phyloP scores from a whole-genome alignment of 2,329 filamentous ascomycete genomes.

The Pseudonectria buxi region DNA sequence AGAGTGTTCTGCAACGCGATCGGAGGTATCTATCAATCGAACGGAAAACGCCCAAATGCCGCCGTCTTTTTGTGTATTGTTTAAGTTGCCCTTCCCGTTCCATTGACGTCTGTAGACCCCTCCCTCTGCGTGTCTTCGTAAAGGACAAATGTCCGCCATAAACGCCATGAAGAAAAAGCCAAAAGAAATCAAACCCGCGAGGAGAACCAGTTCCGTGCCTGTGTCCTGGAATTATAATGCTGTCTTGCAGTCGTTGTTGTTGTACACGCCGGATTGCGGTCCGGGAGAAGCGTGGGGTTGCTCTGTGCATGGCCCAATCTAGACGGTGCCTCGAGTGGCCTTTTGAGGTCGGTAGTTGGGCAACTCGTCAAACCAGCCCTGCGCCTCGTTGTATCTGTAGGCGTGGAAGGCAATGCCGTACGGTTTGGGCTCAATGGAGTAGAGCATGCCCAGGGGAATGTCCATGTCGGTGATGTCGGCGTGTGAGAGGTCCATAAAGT shows the following conservation, averaged over 20 bases:
- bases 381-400: slow-evolving; percentile 77
- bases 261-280: slow-evolving; percentile 15
- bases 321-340: slow-evolving; percentile 27
- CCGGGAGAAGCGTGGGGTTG: slow-evolving; percentile 1
- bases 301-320: slow-evolving; percentile 4
- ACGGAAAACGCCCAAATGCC: slow-evolving; percentile 21
- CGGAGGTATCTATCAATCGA: slow-evolving; percentile 24
- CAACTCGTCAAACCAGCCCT: slow-evolving; percentile 76
- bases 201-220: no score
- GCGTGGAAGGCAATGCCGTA: slow-evolving; percentile 97
- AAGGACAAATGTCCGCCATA: slow-evolving; percentile 10
- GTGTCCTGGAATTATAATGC: slow-evolving; percentile 2
- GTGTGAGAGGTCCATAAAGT: slow-evolving; percentile 87
- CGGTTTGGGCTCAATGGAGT: slow-evolving; percentile 92
- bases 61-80: slow-evolving; percentile 11
- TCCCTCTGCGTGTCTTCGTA: slow-evolving; percentile 19
- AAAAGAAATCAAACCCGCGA: slow-evolving; percentile 2
- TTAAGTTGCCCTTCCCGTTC: slow-evolving; percentile 19
- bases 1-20: slow-evolving; percentile 14
- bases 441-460: slow-evolving; percentile 87
- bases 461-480: slow-evolving; percentile 93
- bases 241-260: slow-evolving; percentile 8
- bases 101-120: slow-evolving; percentile 19
- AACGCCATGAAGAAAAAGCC: slow-evolving; percentile 13
- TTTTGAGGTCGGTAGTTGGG: slow-evolving; percentile 73